phyloP scores from a whole-genome alignment of 2,329 filamentous ascomycete species.

The Colletotrichum cordylinicola region DNA sequence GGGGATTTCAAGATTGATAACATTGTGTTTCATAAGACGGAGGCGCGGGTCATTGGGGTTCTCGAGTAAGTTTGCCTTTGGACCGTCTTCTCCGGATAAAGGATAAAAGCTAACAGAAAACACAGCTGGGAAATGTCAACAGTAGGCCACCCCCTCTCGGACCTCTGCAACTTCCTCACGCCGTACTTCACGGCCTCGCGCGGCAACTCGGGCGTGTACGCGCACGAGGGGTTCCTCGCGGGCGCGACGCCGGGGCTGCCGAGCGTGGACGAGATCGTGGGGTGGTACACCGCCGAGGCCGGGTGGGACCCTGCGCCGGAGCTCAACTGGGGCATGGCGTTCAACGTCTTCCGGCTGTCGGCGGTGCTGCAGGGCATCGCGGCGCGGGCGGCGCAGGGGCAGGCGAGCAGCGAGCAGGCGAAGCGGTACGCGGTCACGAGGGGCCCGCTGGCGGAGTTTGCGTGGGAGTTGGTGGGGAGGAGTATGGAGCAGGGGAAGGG shows the following conservation, averaged over 20 bases:
- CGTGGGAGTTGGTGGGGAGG: slow-evolving; percentile 71
- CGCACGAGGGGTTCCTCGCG: slow-evolving; percentile 62
- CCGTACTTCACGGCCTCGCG: slow-evolving; percentile 43
- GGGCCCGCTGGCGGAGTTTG: slow-evolving; percentile 75
- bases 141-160: slow-evolving; percentile 92
- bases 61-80: slow-evolving; percentile 64
- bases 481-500: slow-evolving; percentile 40
- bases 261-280: slow-evolving; percentile 43
- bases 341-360: slow-evolving; percentile 65
- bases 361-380: slow-evolving; percentile 87
- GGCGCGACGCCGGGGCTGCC: slow-evolving; percentile 69
- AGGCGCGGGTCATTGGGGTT: slow-evolving; percentile 88
- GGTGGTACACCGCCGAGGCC: slow-evolving; percentile 53
- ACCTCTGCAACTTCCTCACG: slow-evolving; percentile 78
- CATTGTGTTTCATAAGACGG: slow-evolving; percentile 86
- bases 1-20: slow-evolving; percentile 98
- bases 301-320: slow-evolving; percentile 74
- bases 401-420: slow-evolving; percentile 89
- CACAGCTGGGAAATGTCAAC: slow-evolving; percentile 95
- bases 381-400: slow-evolving; percentile 80
- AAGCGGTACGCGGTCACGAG: slow-evolving; percentile 73
- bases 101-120: not conserved
- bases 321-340: slow-evolving; percentile 66
- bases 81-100: not conserved
- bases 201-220: slow-evolving; percentile 31